Conservation (phyloP, 768 basidiomycete species). For the Trametes sanguinea region DNA sequence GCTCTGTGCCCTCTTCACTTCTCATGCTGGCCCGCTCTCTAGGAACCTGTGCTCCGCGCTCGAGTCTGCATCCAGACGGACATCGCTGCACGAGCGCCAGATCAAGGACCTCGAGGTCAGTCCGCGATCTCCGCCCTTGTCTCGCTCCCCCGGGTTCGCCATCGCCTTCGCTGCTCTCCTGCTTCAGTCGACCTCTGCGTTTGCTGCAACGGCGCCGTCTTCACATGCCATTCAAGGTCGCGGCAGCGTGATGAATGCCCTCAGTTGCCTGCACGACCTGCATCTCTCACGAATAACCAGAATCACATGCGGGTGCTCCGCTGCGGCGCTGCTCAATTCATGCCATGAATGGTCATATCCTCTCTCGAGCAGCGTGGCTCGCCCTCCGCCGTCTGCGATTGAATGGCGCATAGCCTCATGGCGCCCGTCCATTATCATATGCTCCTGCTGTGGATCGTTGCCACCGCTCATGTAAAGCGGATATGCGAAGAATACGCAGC, state of each 20-base stretch:
- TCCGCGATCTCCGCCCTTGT: background rate
- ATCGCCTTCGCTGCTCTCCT: background rate
- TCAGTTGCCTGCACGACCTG: conserved; percentile 4
- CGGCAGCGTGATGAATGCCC: background rate
- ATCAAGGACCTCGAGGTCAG: conserved; percentile 31
- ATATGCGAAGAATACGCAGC: background rate
- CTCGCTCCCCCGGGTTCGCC: background rate
- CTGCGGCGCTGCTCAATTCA: background rate
- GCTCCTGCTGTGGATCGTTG: background rate
- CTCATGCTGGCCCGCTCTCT: background rate
- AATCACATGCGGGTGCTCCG: conserved; percentile 20
- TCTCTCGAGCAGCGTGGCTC: background rate
- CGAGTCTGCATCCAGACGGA: conserved; percentile 22
- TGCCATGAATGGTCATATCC: conserved; percentile 1
- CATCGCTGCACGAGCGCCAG: conserved; percentile 26
- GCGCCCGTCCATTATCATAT: conserved; percentile 18
- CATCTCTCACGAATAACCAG: background rate
- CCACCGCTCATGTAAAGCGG: background rate
- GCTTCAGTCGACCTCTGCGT: background rate
- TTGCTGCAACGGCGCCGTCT: background rate
- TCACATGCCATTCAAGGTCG: background rate
- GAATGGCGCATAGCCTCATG: background rate
- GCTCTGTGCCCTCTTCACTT: background rate
- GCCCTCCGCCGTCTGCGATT: background rate
- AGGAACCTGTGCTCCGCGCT: conserved; percentile 21